Percentiles rank a stretch among this genome's conserved stretches.
phyloP scores from a whole-genome alignment of 805 yeast genomes.

The Ogataea methanolica region DNA sequence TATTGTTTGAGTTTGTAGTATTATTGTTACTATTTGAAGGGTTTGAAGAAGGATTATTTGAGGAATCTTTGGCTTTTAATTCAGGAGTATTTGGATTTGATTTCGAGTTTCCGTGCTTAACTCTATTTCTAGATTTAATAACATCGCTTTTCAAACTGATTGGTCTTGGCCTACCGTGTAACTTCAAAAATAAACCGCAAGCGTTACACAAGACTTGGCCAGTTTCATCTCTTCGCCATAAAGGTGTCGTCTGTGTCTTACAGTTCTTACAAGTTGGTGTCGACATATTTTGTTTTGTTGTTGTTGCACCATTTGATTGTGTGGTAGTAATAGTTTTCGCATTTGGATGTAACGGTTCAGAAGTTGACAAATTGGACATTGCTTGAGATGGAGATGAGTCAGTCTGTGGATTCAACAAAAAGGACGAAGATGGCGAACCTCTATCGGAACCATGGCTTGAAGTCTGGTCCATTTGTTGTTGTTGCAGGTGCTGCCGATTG shows the following conservation, averaged over 20 bases:
- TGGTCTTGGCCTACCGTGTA: constrained; percentile 92
- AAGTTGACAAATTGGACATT: background rate
- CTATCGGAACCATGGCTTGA: background rate
- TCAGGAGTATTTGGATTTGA: constrained; percentile 54
- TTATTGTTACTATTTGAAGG: background rate
- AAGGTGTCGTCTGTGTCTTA: constrained; percentile 86
- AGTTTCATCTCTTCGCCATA: constrained; percentile 92
- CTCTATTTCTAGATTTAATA: constrained; percentile 85
- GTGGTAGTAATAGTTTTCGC: constrained; percentile 55
- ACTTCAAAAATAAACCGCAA: constrained; percentile 82
- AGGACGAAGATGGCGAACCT: constrained; percentile 8
- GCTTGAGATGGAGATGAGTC: constrained; percentile 1
- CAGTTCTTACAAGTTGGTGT: constrained; percentile 84
- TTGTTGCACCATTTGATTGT: constrained; percentile 56
- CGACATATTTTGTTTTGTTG: constrained; percentile 58
- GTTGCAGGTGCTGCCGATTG: background rate
- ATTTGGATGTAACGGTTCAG: constrained; percentile 46
- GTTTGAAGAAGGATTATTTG: constrained; percentile 2
- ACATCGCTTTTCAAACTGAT: constrained; percentile 88
- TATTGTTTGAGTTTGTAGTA: too few relatives aligned
- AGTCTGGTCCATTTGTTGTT: background rate
- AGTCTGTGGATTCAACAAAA: background rate
- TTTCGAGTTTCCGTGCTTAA: constrained; percentile 44
- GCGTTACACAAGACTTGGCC: constrained; percentile 93
- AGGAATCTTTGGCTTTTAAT: constrained; percentile 44